Conservation (phyloP, 192 early-diverging fungal genomes). For the Backusella luteola region DNA sequence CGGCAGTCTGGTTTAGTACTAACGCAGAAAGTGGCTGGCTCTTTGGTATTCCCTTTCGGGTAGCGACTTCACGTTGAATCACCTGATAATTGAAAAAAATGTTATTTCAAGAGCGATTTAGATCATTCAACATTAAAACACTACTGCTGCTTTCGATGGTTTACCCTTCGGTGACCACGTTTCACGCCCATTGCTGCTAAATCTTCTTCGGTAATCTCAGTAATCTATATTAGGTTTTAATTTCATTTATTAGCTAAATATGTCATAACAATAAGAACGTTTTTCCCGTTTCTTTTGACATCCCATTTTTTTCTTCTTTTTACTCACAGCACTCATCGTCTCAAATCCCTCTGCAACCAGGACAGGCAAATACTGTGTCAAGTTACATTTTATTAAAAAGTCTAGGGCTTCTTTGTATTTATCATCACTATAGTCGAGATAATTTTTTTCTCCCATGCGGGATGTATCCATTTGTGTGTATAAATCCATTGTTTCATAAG, state of each 20-base stretch:
- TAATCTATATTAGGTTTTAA: slow-evolving; percentile 14
- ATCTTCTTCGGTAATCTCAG: slow-evolving; percentile 39
- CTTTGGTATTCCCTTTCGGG: slow-evolving; percentile 8
- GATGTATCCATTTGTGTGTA: neutral
- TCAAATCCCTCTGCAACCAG: slow-evolving; percentile 37
- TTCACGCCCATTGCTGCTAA: slow-evolving; percentile 37
- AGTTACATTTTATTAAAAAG: slow-evolving; percentile 25
- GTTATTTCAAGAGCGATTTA: neutral
- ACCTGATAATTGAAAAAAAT: slow-evolving; percentile 11
- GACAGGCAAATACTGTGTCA: slow-evolving; percentile 24
- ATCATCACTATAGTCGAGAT: neutral
- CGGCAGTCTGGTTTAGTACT: neutral
- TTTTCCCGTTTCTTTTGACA: neutral
- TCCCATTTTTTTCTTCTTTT: neutral
- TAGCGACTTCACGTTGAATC: slow-evolving; percentile 35
- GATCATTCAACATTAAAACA: neutral
- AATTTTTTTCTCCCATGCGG: neutral
- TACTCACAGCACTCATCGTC: slow-evolving; percentile 23
- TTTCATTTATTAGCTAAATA: neutral
- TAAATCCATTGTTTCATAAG: neutral
- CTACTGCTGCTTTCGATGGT: neutral
- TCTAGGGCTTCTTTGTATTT: neutral
- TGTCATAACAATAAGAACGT: neutral
- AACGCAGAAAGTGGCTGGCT: neutral
- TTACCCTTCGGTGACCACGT: slow-evolving; percentile 44